Percentiles rank a stretch among this genome's conserved stretches.
phyloP scores from a whole-genome alignment of 2,329 filamentous ascomycete species.

The Aspergillus piperis region DNA sequence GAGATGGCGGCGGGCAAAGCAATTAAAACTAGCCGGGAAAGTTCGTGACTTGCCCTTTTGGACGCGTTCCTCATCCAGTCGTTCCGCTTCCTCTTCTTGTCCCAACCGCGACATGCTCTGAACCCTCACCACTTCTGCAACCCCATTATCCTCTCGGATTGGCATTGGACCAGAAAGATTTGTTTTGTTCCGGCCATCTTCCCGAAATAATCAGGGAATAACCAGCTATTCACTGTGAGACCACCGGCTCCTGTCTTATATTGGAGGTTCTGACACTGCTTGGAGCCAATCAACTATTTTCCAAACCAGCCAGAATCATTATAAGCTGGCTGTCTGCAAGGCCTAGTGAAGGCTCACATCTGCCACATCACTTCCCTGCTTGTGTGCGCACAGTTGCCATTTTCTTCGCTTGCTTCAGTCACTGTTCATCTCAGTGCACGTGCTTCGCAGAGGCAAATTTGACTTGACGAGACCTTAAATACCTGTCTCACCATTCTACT shows the following conservation, averaged over 20 bases:
- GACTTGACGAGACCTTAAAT: background rate
- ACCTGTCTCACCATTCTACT: background rate
- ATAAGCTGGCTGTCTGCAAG: background rate
- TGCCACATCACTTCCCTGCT: background rate
- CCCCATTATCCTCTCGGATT: background rate
- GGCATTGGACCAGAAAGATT: background rate
- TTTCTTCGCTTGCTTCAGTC: background rate
- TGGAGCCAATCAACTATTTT: background rate
- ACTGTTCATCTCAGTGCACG: background rate
- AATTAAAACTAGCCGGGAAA: conserved; percentile 2
- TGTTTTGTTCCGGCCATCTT: background rate
- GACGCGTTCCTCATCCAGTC: conserved; percentile 16
- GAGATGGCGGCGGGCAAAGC: background rate
- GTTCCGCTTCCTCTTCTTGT: conserved; percentile 17
- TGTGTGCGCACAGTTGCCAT: background rate
- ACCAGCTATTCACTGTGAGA: background rate
- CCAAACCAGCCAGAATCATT: background rate
- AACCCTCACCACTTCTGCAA: conserved; percentile 3
- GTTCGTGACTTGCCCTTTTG: conserved; percentile 18
- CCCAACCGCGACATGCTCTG: conserved; percentile 10
- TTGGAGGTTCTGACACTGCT: conserved; percentile 1
- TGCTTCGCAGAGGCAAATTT: conserved; percentile 3
- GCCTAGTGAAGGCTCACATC: background rate
- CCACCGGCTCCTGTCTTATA: background rate
- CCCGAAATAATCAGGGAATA: background rate